Base-by-base conservation (phyloP, 1,139 yeast genomes). In the Lodderomyces elongisporus region DNA sequence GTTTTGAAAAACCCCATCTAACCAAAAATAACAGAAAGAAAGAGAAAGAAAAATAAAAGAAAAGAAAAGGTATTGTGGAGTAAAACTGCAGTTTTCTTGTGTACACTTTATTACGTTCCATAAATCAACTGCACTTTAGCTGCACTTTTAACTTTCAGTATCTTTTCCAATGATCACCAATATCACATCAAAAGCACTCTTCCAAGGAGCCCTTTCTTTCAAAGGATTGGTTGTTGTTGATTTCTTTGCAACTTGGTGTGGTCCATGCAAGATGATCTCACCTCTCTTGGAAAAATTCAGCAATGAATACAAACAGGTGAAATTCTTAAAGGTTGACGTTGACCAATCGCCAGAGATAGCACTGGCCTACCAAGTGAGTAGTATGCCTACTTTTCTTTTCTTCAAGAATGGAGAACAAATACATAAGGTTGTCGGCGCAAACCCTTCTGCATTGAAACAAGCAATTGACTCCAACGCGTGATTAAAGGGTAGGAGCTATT, bases 191-290 rank as follows among this genome's bases (percentile, higher is more conserved):
- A 63, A 63, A 42, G 72, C 71, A 43, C 87, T 84, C 56, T 85
- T 84, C 69, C 61, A 72, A 34, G 62, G 68, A 39, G 81, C 78
- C 44, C 68, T 82, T 48, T 47, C 62, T 36, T 57, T 68, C 54
- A 62, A 66, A 43, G 74, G 81, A 40, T 62, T 81, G 57, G 77
- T 85, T 45, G 93, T 85, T 25, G 82, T 85, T 41, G 95, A 87
- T 58, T 87, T 85, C 58, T 81, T 74, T 52, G 96, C 95, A 34
- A 75, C 82, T 33, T 87, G 96, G 96, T 87, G 96, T 64, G 95
- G 91, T 36, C 96, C 96, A 28, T 87, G 96, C 66, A 83, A 82
- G 59, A 84, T 84, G 52, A 79, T 87, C 58, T 76, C 89, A 22
- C 96, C 96, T 39, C 59, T 78, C 45, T 62, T 85, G 48, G 85